These are phyloP conservation scores for Dendrocalamus latiflorus DNA, from an alignment of 202 grass and related monocot species.

Conservation along the genomic window DNA sequence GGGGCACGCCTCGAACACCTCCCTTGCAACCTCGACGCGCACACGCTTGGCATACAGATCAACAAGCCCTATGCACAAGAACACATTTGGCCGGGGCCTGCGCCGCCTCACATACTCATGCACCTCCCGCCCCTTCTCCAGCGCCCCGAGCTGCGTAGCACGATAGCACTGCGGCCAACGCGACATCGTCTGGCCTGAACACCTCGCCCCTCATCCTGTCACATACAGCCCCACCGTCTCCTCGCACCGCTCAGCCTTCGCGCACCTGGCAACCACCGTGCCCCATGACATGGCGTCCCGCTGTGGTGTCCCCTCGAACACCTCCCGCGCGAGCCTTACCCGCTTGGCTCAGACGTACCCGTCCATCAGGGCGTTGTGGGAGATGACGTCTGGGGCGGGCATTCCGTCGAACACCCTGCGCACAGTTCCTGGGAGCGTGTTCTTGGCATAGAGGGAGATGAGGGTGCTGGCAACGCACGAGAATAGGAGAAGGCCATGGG, in stretches of 20 bases:
- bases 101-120: constrained; percentile 42
- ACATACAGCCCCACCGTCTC: constrained; percentile 33
- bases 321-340: background rate
- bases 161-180: constrained; percentile 42
- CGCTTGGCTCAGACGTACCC: background rate
- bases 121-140: constrained; percentile 44
- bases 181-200: constrained; percentile 35
- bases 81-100: constrained; percentile 35
- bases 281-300: constrained; percentile 54
- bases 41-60: constrained; percentile 63
- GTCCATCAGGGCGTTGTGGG: no score
- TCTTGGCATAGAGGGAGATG: constrained; percentile 36
- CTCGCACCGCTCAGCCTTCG: background rate
- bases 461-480: constrained; percentile 43
- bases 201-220: constrained; percentile 35
- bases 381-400: background rate
- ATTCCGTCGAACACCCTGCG: constrained; percentile 41
- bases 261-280: constrained; percentile 11
- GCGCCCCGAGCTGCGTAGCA: constrained; percentile 47
- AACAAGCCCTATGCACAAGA: constrained; percentile 44
- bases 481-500: constrained; percentile 25
- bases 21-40: constrained; percentile 17
- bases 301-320: constrained; percentile 14
- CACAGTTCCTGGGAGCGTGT: constrained; percentile 14
- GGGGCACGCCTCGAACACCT: constrained; percentile 36